Percentiles rank a stretch among this genome's conserved stretches.
phyloP scores from a whole-genome alignment of 2,329 filamentous ascomycete species.

The Pseudogymnoascus sp. region DNA sequence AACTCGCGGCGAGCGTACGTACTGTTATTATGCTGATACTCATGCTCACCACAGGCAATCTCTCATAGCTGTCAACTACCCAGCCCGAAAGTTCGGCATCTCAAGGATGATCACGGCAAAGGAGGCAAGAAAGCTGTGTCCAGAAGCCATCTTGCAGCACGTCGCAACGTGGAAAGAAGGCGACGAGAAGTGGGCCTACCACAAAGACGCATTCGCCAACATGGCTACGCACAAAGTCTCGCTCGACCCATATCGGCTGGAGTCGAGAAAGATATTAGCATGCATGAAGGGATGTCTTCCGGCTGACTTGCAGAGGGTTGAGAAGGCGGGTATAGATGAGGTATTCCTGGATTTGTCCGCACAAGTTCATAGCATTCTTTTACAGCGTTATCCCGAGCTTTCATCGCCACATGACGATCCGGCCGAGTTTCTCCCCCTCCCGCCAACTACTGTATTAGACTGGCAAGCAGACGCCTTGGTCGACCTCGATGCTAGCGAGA shows the following conservation, averaged over 20 bases:
- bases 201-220: conserved; percentile 67
- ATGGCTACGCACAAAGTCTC: conserved; percentile 90
- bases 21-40: conserved; percentile 1
- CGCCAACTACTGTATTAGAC: conserved; percentile 65
- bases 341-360: conserved; percentile 89
- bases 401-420: conserved; percentile 59
- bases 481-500: conserved; percentile 63
- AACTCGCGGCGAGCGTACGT: not conserved
- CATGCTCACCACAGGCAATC: conserved; percentile 55
- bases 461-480: conserved; percentile 80
- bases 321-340: conserved; percentile 94
- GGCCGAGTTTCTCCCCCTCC: conserved; percentile 62
- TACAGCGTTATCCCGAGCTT: conserved; percentile 72
- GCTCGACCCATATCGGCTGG: conserved; percentile 79
- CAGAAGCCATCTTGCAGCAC: conserved; percentile 77
- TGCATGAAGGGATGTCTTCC: conserved; percentile 69
- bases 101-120: conserved; percentile 67
- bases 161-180: conserved; percentile 93
- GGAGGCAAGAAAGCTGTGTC: conserved; percentile 83
- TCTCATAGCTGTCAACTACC: conserved; percentile 93
- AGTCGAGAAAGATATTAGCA: conserved; percentile 75
- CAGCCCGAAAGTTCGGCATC: conserved; percentile 74
- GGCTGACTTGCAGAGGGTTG: conserved; percentile 59
- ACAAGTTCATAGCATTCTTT: conserved; percentile 67
- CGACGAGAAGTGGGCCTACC: conserved; percentile 86